Base-by-base conservation (phyloP, 495 filamentous ascomycete genomes). In the Hypoxylon trugodes region DNA sequence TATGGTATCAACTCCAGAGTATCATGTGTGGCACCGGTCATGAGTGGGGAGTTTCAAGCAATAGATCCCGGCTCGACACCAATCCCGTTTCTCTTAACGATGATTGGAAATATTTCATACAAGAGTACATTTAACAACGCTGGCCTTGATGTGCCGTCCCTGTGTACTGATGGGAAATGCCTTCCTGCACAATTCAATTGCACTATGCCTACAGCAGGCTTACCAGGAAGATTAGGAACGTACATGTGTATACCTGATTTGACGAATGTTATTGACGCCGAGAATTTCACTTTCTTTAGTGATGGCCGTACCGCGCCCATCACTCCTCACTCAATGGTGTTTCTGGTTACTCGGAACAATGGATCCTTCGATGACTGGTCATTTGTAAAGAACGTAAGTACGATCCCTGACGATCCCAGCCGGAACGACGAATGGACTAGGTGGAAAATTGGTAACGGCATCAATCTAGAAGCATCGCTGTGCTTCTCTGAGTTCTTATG, bases 1-100 rank as follows among this genome's bases (percentile, higher is more conserved):
- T 60, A 60, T 26, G 55, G 32, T 15, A 35, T 56, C 13, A 57
- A 49, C 21, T 49, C 54, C 15, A 36, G 62, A 15, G 52, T 66
- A 21, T 55, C 59, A 1, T 66, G 62, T 42, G 41, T 37, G 6
- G 36, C 35, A 16, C 62, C 62, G 10, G 52, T 58, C 13, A 24
- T 53, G 8, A 32, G 24, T 15, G 49, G 49, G n/a, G 24, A 32
- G 25, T 53, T 53, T 7, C 35, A 41, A 18, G 6, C 35, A 0
- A 41, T 38, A n/a, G 36, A 42, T 13, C 36, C 49, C 6, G 36
- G 36, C 9, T 13, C 24, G n/a, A 53, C 4, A 21, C 35, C 35
- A 25, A 35, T 53, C 4, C 49, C 49, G 7, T 53, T 41, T n/a
- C 6, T 53, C 8, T 13, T 53, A 10, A 41, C 35, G 2, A 53